phyloP scores from a whole-genome alignment of 106 monocot genomes.

The Ottelia alismoides region DNA sequence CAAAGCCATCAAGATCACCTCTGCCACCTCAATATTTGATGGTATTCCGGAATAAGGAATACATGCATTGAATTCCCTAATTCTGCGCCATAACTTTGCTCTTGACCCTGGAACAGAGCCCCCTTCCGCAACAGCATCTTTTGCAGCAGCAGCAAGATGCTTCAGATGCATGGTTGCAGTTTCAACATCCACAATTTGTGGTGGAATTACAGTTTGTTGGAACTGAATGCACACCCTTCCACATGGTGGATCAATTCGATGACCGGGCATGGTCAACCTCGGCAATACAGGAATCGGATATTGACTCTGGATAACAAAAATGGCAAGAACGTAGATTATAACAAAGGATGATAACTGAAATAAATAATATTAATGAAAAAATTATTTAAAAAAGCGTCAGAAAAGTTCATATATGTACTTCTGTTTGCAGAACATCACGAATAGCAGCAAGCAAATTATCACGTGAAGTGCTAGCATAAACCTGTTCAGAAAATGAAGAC shows the following conservation, averaged over 20 bases:
- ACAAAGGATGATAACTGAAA: too few species aligned
- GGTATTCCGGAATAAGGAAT: conserved; percentile 83
- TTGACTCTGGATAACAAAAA: conserved; percentile 68
- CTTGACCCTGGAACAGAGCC: conserved; percentile 89
- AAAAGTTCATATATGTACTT: conserved; percentile 27
- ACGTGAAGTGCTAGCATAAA: conserved; percentile 98
- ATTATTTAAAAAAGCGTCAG: conserved; percentile 2
- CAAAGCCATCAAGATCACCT: conserved; percentile 95
- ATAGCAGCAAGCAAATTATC: conserved; percentile 93
- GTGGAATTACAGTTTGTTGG: conserved; percentile 33
- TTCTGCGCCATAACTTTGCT: conserved; percentile 92
- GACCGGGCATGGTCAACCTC: conserved; percentile 95
- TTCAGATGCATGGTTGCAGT: conserved; percentile 77
- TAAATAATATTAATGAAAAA: too few species aligned
- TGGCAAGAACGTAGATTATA: too few species aligned
- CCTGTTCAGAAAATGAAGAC: conserved; percentile 21
- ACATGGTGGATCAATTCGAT: conserved; percentile 89
- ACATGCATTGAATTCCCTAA: conserved; percentile 98
- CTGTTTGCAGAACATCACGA: conserved; percentile 85
- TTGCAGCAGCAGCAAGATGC: conserved; percentile 87
- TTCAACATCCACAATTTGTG: conserved; percentile 42
- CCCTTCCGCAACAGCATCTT: conserved; percentile 96
- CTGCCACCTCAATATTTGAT: conserved; percentile 72
- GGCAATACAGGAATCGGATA: conserved; percentile 83
- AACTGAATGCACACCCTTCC: conserved; percentile 42